Evolutionary conservation across 2,329 filamentous ascomycete genomes (phyloP), one percentile per base, ranked within the genome.

Genomic region (Podosphaera xanthii): DNA sequence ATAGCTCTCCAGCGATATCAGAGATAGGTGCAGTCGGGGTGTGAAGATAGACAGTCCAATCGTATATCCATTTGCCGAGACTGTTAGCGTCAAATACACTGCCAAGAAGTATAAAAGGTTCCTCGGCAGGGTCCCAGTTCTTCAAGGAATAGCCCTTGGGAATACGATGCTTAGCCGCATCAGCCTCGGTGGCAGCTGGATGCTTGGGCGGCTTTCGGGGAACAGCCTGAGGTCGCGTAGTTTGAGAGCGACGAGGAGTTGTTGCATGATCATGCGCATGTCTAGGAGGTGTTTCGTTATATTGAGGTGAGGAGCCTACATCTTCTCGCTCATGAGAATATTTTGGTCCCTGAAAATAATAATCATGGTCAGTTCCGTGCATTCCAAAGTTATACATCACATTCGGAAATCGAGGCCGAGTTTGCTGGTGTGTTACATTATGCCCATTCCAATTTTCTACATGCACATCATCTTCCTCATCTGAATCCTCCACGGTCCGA

Each of bases 71-170:
- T 74, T 96, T 96, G 68, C 92, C 92, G 36, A 98, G 78, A 34
- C 88, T 95, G 77, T 97, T 96, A 68, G 91, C 87, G 69, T 97
- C 92, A 69, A 97, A 97, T 60, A 97, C 92, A 69, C 87, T 94
- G 57, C 92, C 92, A 31, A 97, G 78, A 34, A 98, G 80, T 69
- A 96, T 83, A 70, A 98, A 96, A 58, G 92, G 92, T 65, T 89
- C 83, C 75, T 97, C 91, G 35, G 81, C 83, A 0, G 91, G 91
- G 70, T 98, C 92, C 92, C 92, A 97, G 75, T 97, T 94, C 78
- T 97, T 97, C 69, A 91, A 82, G 34, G 88, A 94, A 75, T 94
- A 98, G 62, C 92, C 91, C 1, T 82, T 72, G 1, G 92, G 90
- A 60, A 98, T 96, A 61, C 81, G 79, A 68, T 87, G 84, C 69